phyloP scores from a whole-genome alignment of 164 flowering plant species.

The Umbilicus rupestris region DNA sequence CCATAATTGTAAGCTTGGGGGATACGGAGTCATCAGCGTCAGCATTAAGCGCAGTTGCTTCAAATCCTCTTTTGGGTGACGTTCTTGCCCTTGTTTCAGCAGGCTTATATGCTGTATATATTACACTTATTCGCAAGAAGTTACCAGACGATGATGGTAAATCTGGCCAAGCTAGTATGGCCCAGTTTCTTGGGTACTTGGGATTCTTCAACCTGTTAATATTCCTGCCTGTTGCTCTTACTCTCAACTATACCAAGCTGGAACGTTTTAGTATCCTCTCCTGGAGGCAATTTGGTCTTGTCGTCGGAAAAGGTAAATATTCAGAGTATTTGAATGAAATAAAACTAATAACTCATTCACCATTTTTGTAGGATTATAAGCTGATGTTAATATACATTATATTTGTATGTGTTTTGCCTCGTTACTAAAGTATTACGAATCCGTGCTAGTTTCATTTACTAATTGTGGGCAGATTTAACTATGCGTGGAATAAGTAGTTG shows the following conservation, averaged over 20 bases:
- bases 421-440: no score
- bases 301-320: conserved; percentile 77
- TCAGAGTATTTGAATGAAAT: not conserved
- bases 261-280: conserved; percentile 58
- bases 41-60: conserved; percentile 30
- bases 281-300: conserved; percentile 68
- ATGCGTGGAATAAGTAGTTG: no score
- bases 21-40: conserved; percentile 44
- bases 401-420: no score
- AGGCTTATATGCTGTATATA: conserved; percentile 71
- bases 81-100: conserved; percentile 71
- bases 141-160: conserved; percentile 71
- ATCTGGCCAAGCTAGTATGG: conserved; percentile 63
- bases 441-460: no score
- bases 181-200: conserved; percentile 86
- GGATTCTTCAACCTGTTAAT: conserved; percentile 83
- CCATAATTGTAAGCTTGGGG: conserved; percentile 79
- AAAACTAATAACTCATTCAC: not conserved
- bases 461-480: no score
- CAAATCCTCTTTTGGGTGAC: conserved; percentile 83
- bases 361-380: not conserved
- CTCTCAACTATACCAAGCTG: conserved; percentile 48
- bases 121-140: conserved; percentile 78
- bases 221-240: conserved; percentile 77
- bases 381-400: no score